Evolutionary conservation across 441 rosid genomes (phyloP).

Genomic region (Macaranga tanarius): DNA sequence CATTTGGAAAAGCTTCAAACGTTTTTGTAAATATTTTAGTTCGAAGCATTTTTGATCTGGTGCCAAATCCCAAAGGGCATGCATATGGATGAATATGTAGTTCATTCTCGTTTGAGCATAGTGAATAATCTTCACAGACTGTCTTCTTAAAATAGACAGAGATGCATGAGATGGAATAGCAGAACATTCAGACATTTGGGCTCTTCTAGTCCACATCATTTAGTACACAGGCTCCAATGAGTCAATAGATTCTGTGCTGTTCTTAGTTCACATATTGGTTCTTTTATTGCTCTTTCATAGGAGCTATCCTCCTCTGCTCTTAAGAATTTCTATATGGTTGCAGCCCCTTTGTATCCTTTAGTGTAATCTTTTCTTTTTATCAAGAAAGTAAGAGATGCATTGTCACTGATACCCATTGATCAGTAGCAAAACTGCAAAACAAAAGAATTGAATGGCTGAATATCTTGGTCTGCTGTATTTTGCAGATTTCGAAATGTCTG

Average conservation of each 20-base stretch:
- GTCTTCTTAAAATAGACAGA: neutral
- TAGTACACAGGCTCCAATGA: neutral
- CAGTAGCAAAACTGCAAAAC: too few relatives aligned
- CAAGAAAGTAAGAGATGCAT: too few relatives aligned
- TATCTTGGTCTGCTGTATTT: constrained; percentile 9
- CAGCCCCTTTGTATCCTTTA: too few relatives aligned
- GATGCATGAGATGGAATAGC: neutral
- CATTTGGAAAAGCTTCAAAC: neutral
- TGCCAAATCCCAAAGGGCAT: too few relatives aligned
- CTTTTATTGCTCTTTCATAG: neutral
- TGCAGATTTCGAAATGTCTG: constrained; percentile 65
- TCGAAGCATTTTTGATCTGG: neutral
- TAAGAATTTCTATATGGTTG: too few relatives aligned
- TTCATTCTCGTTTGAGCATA: neutral
- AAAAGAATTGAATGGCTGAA: neutral
- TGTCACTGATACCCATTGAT: too few relatives aligned
- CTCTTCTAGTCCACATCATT: neutral
- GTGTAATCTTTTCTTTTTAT: too few relatives aligned
- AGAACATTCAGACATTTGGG: neutral
- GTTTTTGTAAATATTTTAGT: neutral
- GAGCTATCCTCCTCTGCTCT: neutral
- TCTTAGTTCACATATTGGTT: neutral
- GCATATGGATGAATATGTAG: neutral
- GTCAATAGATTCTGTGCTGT: neutral
- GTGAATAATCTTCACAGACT: neutral